phyloP scores from a whole-genome alignment of 2,329 filamentous ascomycete species.

The Exophiala sideris region DNA sequence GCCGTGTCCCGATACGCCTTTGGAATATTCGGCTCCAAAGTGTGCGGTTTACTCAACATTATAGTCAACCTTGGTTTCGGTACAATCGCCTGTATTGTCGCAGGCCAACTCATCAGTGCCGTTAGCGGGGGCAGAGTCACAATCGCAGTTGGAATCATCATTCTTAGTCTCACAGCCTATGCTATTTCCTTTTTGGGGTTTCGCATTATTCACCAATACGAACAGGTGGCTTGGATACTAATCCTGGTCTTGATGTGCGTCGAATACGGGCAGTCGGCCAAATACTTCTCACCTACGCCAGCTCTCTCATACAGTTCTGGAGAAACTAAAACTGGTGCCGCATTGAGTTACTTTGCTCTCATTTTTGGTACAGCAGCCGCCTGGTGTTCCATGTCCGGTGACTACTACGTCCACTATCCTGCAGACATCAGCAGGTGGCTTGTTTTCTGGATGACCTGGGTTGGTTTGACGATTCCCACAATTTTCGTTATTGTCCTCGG shows the following conservation, averaged over 20 bases:
- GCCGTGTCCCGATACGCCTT: constrained; percentile 26
- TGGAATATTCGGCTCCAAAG: constrained; percentile 27
- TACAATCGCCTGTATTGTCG: constrained; percentile 31
- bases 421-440: constrained; percentile 23
- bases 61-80: constrained; percentile 27
- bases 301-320: neutral
- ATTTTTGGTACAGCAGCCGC: constrained; percentile 28
- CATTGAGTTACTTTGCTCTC: constrained; percentile 41
- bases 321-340: constrained; percentile 25
- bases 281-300: neutral
- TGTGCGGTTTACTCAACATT: constrained; percentile 28
- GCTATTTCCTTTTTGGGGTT: constrained; percentile 28
- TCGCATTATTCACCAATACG: constrained; percentile 27
- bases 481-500: constrained; percentile 26
- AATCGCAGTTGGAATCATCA: constrained; percentile 30
- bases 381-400: constrained; percentile 28
- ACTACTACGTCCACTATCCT: constrained; percentile 31
- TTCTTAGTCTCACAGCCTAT: constrained; percentile 26
- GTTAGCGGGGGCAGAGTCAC: constrained; percentile 31
- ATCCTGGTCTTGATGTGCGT: constrained; percentile 19
- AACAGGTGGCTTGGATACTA: constrained; percentile 30
- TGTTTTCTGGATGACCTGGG: constrained; percentile 28
- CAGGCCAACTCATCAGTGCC: constrained; percentile 30
- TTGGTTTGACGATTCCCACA: constrained; percentile 29
- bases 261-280: neutral